These are phyloP conservation scores for Piromyces finnis DNA, from an alignment of 192 early-diverging fungal genomes.

Conservation along the genomic window DNA sequence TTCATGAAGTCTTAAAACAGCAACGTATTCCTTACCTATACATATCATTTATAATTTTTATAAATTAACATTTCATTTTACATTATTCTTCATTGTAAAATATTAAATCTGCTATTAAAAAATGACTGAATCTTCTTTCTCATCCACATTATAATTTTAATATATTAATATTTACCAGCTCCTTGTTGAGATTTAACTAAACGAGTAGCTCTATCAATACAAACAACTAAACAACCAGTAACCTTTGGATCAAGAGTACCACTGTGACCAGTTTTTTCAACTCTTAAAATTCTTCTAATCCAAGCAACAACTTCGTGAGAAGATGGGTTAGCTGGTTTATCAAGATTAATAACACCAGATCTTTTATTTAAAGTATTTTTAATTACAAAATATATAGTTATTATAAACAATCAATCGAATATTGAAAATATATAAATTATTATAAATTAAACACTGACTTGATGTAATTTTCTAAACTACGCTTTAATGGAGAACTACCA, in stretches of 20 bases:
- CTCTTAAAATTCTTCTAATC: constrained; percentile 91
- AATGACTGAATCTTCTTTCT: too few relatives aligned
- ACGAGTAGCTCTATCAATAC: constrained; percentile 94
- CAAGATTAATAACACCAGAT: constrained; percentile 98
- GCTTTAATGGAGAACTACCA: constrained; percentile 87
- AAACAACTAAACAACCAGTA: constrained; percentile 97
- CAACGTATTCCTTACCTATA: constrained; percentile 84
- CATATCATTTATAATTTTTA: too few relatives aligned
- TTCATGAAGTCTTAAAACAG: constrained; percentile 85
- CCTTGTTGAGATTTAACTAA: constrained; percentile 98
- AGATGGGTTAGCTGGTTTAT: constrained; percentile 98
- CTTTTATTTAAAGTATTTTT: constrained; percentile 11
- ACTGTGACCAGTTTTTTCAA: constrained; percentile 96
- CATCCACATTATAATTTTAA: too few relatives aligned
- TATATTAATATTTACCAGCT: constrained; percentile 36
- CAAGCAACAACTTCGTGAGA: constrained; percentile 99
- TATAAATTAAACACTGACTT: constrained; percentile 14
- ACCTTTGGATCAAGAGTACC: constrained; percentile 99
- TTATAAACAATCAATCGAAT: too few relatives aligned
- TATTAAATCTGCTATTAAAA: too few relatives aligned
- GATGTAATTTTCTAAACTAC: constrained; percentile 76
- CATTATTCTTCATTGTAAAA: too few relatives aligned
- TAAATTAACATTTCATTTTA: too few relatives aligned
- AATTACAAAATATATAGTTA: too few relatives aligned
- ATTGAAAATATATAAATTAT: too few relatives aligned